Evolutionary conservation across 352 stramenopile species (phyloP).

Genomic region (Aphanomyces cochlioides): DNA sequence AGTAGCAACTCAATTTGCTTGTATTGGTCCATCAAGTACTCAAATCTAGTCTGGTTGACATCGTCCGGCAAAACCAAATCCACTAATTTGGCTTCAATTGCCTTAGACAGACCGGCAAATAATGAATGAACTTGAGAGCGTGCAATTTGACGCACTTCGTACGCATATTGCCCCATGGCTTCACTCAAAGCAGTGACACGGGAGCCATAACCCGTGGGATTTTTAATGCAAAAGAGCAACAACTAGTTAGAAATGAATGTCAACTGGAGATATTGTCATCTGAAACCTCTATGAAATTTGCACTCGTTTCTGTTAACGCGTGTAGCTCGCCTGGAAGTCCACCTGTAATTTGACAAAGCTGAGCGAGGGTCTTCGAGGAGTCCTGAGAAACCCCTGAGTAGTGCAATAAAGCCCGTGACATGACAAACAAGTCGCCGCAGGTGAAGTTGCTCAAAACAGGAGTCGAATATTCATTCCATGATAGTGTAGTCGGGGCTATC

Average conservation of each 20-base stretch:
- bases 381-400: background rate
- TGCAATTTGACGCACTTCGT: background rate
- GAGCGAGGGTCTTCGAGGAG: background rate
- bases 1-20: background rate
- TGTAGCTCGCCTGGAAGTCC: background rate
- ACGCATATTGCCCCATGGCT: background rate
- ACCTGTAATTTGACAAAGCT: background rate
- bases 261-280: background rate
- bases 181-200: background rate
- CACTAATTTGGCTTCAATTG: background rate
- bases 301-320: background rate
- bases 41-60: background rate
- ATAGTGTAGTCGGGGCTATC: background rate
- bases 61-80: background rate
- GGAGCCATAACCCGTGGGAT: background rate
- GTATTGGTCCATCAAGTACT: background rate
- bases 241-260: background rate
- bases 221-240: background rate
- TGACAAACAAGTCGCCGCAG: background rate
- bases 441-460: background rate
- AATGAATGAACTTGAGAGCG: background rate
- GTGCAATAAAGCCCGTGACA: constrained; percentile 1
- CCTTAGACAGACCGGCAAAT: background rate
- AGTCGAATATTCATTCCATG: background rate
- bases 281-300: background rate